Percentiles rank a stretch among this genome's conserved stretches.
These are phyloP conservation scores for Annulohypoxylon stygium DNA, from an alignment of 495 filamentous ascomycete species.

Conservation along the genomic window DNA sequence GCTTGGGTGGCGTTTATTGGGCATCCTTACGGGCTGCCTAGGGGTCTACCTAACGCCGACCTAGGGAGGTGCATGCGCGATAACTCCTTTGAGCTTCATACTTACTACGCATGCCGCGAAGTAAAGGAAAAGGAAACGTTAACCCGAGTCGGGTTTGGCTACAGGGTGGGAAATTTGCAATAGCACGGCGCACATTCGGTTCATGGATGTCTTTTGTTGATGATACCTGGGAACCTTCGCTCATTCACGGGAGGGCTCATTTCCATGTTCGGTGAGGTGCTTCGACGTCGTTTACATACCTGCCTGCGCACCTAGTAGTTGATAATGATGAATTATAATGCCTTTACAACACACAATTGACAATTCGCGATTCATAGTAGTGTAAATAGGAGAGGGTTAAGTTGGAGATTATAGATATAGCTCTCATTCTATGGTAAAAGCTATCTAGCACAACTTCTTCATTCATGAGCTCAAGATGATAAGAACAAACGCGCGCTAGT, in stretches of 20 bases:
- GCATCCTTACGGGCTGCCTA: constrained; percentile 6
- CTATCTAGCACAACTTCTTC: not conserved
- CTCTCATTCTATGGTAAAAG: not conserved
- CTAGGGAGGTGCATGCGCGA: not conserved
- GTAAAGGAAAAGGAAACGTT: constrained; percentile 4
- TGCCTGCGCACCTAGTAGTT: not conserved
- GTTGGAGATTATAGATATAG: not conserved
- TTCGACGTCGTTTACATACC: not conserved
- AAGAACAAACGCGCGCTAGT: not conserved
- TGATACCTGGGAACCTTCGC: constrained; percentile 12
- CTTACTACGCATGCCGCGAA: not conserved
- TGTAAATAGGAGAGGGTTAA: not conserved
- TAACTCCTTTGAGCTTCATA: not conserved
- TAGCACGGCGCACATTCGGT: constrained; percentile 22
- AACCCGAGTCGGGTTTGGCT: not conserved
- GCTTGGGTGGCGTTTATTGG: constrained; percentile 24
- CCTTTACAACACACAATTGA: not conserved
- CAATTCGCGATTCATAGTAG: not conserved
- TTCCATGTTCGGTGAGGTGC: not conserved
- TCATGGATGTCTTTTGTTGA: constrained; percentile 4
- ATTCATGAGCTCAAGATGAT: not conserved
- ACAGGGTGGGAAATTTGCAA: not conserved
- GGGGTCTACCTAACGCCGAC: not conserved
- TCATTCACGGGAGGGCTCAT: constrained; percentile 17
- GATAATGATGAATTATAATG: constrained; percentile 8